phyloP scores from a whole-genome alignment of 2,329 filamentous ascomycete species.

The Amphichorda felina region DNA sequence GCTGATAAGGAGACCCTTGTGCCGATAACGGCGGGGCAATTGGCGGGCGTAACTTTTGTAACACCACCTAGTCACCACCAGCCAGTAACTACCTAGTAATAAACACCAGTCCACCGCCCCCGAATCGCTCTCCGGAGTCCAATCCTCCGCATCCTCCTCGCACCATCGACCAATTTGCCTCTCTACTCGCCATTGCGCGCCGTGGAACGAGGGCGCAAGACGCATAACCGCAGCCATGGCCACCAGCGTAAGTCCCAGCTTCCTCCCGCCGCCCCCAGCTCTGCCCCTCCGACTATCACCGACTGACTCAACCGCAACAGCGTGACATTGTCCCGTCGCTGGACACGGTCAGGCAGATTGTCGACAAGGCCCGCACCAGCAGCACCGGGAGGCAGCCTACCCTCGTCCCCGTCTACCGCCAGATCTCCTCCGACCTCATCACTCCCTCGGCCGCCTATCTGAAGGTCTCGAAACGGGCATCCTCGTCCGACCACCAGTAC shows the following conservation, averaged over 20 bases:
- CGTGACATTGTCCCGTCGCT: constrained; percentile 31
- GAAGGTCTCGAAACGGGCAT: constrained; percentile 67
- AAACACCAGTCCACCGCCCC: too few relatives aligned
- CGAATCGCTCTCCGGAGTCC: background rate
- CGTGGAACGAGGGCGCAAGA: background rate
- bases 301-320: constrained; percentile 10
- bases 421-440: constrained; percentile 83
- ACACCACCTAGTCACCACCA: background rate
- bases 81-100: too few relatives aligned
- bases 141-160: background rate
- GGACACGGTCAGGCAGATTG: constrained; percentile 30
- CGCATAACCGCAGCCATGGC: background rate
- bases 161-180: too few relatives aligned
- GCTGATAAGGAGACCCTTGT: background rate
- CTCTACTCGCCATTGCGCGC: background rate
- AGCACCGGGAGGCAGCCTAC: constrained; percentile 37
- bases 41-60: background rate
- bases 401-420: constrained; percentile 69
- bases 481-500: constrained; percentile 34
- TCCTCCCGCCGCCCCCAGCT: background rate
- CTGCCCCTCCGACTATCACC: too few relatives aligned
- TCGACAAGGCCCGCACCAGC: constrained; percentile 20
- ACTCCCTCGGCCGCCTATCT: constrained; percentile 94
- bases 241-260: constrained; percentile 1
- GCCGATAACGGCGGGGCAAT: constrained; percentile 5